These are phyloP conservation scores for Salix viminalis DNA, from an alignment of 345 rosid genomes.

Conservation along the genomic window DNA sequence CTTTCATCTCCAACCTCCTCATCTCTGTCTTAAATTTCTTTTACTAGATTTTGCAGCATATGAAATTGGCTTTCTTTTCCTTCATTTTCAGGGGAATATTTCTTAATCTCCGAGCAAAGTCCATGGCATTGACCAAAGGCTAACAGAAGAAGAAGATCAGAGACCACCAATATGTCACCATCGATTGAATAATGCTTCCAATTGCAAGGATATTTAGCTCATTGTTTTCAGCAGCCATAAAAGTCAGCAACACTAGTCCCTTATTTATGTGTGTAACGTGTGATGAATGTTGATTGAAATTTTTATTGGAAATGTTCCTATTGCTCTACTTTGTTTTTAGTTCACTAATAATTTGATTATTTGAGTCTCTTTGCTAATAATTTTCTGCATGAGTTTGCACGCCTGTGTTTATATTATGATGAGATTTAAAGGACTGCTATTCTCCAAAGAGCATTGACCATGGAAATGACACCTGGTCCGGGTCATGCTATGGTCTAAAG, in stretches of 20 bases:
- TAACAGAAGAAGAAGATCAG: conserved; percentile 15
- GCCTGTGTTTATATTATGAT: too few relatives aligned
- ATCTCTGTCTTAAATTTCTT: neutral
- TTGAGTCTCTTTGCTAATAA: neutral
- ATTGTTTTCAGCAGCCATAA: neutral
- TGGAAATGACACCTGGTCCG: too few relatives aligned
- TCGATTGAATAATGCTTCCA: neutral
- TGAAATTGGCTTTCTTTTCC: neutral
- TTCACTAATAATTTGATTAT: neutral
- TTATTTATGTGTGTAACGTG: neutral
- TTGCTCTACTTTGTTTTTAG: neutral
- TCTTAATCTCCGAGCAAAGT: conserved; percentile 66
- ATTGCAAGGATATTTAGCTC: neutral
- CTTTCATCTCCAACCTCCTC: neutral
- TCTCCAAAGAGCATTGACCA: too few relatives aligned
- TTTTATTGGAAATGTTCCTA: neutral
- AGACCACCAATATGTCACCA: neutral
- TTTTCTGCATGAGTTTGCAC: too few relatives aligned
- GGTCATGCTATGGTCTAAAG: too few relatives aligned
- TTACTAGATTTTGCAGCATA: neutral
- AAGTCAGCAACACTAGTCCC: neutral
- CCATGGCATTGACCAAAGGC: conserved; percentile 54
- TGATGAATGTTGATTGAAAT: neutral
- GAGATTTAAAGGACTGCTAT: too few relatives aligned
- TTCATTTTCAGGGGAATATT: conserved; percentile 75